Evolutionary conservation across 2,329 filamentous ascomycete species (phyloP), one percentile per base, ranked within the genome.

Genomic region (Pseudogymnoascus sp.): DNA sequence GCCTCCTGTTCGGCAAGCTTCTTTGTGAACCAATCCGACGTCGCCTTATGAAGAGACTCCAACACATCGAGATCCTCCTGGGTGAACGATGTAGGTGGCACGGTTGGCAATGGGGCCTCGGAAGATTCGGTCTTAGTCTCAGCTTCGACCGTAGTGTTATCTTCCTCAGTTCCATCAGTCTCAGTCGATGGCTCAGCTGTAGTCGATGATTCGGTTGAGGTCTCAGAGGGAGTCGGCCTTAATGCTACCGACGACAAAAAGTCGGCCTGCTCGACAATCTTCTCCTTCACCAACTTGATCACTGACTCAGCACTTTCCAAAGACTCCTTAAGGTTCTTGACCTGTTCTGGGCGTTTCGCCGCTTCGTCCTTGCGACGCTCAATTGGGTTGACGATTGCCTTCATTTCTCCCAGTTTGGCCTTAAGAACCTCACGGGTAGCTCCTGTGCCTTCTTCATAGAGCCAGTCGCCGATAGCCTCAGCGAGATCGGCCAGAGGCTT

Each of bases 401-500:
- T 88, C 59, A 99, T 84, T 49, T 83, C 84, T 74, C 90, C 88
- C 59, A 96, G 83, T 73, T 88, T 91, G 62, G 84, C 81, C 74
- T 88, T 90, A 70, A 99, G 83, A 58, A 88, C 86, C 2, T 90
- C 85, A 63, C 87, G 87, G 37, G 84, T 81, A 4, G 95, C 93
- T 59, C 92, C 87, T 14, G 83, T 82, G 62, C 93, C 91, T 55
- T 93, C 92, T 14, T 85, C 90, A 73, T 96, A 95, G 64, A 99
- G 85, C 93, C 95, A 99, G 9, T 96, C 92, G 69, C 90, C 89
- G 21, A 86, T 83, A 59, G 85, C 83, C 65, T 83, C 82, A 40
- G 91, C 81, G 70, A 87, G 87, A 65, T 85, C 79, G 69, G 88
- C 83, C 11, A 97, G 81, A n/a, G 78, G 76, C 5, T 81, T 74